Evolutionary conservation across 176 grass and related monocot genomes (phyloP).

Genomic region (Ampelocalamus luodianensis): DNA sequence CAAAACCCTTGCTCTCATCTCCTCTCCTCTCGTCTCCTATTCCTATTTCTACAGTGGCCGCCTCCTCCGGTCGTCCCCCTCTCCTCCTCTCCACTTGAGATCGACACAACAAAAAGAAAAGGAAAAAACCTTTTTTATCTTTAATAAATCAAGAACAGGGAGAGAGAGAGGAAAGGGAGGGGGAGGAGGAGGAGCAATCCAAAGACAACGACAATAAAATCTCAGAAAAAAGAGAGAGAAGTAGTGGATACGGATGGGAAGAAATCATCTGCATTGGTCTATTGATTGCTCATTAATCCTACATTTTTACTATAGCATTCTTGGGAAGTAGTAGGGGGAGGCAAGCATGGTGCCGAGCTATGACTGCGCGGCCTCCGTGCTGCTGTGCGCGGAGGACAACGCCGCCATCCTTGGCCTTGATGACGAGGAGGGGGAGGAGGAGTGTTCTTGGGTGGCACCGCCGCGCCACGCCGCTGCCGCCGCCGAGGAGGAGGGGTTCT

Average conservation of each 20-base stretch:
- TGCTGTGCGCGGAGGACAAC: constrained; percentile 93
- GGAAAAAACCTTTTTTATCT: constrained; percentile 42
- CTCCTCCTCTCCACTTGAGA: constrained; percentile 37
- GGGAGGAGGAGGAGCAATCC: constrained; percentile 55
- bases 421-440: constrained; percentile 60
- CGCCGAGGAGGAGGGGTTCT: constrained; percentile 42
- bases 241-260: neutral
- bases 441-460: constrained; percentile 47
- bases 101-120: constrained; percentile 46
- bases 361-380: constrained; percentile 80
- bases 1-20: constrained; percentile 65
- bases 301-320: constrained; percentile 35
- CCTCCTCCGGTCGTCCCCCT: constrained; percentile 34
- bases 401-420: constrained; percentile 70
- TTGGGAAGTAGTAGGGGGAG: constrained; percentile 12
- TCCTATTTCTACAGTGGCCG: constrained; percentile 45
- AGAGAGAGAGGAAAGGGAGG: constrained; percentile 43
- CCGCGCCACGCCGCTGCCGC: constrained; percentile 28
- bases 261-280: constrained; percentile 17
- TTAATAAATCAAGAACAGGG: constrained; percentile 54
- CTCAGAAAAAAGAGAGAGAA: neutral
- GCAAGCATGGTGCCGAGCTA: constrained; percentile 63
- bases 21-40: constrained; percentile 28
- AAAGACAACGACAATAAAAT: constrained; percentile 34
- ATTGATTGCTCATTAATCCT: constrained; percentile 39